Conservation (phyloP, 1,284 basidiomycete species). For the Quambalaria eucalypti region DNA sequence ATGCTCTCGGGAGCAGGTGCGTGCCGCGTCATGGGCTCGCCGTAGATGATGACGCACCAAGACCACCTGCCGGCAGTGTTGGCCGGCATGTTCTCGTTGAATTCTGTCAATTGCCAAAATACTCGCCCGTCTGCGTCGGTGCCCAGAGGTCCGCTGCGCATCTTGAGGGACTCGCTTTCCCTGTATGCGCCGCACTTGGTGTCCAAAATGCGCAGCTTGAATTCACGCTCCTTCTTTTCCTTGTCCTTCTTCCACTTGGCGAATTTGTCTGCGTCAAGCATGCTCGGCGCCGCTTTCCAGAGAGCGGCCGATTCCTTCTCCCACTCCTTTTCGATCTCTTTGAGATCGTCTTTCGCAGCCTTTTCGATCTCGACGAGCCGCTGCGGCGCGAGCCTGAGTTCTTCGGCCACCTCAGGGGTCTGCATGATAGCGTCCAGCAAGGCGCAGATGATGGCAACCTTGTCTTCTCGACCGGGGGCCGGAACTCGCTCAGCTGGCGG, state of each 20-base stretch:
- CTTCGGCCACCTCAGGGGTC: slow-evolving; percentile 3
- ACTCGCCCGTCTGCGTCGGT: slow-evolving; percentile 23
- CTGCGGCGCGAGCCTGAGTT: neutral
- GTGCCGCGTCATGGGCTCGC: slow-evolving; percentile 9
- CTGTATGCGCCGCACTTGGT: neutral
- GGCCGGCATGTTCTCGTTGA: slow-evolving; percentile 25
- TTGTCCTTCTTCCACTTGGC: slow-evolving; percentile 6
- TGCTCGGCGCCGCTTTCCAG: neutral
- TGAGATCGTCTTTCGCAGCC: slow-evolving; percentile 3
- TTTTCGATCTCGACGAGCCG: neutral
- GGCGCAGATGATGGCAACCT: slow-evolving; percentile 7
- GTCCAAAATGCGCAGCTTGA: slow-evolving; percentile 1
- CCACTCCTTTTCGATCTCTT: slow-evolving; percentile 4
- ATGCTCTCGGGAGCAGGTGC: slow-evolving; percentile 1
- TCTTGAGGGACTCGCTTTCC: slow-evolving; percentile 1
- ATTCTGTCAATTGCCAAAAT: slow-evolving; percentile 33
- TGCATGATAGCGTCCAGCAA: slow-evolving; percentile 1
- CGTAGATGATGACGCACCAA: slow-evolving; percentile 26
- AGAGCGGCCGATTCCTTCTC: slow-evolving; percentile 3
- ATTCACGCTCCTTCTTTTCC: neutral
- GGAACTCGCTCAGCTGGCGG: neutral
- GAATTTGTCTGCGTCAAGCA: neutral
- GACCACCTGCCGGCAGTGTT: slow-evolving; percentile 21
- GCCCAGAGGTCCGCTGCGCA: slow-evolving; percentile 24
- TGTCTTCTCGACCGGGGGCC: slow-evolving; percentile 3